Evolutionary conservation across 495 filamentous ascomycete species (phyloP), one percentile per base, ranked within the genome.

Genomic region (Penicillium canariense): DNA sequence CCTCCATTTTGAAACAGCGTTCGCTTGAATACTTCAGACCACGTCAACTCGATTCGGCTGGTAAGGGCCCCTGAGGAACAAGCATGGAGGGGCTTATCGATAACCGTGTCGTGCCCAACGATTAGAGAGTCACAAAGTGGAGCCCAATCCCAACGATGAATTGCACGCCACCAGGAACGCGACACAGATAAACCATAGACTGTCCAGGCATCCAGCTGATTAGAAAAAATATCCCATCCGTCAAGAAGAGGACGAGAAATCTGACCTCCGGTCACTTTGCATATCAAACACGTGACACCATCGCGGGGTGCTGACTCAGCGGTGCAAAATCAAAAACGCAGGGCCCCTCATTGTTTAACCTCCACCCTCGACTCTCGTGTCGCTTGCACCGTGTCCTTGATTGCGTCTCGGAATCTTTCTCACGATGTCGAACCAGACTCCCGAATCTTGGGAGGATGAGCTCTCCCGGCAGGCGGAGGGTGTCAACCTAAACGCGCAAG

Each of bases 401-500:
- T 60, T 69, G 55, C 50, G 49, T 57, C 40, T 53, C 46, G 58
- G 50, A 62, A 59, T 47, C 39, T 51, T 32, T 56, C 35, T 54
- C 70, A 84, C 66, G 59, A 96, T 97, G 92, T 87, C 92, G 47
- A 81, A 80, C 63, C 82, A 88, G 55, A 77, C 78, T 32, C 86
- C 90, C 42, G 90, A 96, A 55, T 93, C 88, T 17, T 98, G 94
- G 94, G 94, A 98, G 76, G 90, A 98, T 61, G 94, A 96, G 55
- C 86, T 91, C 67, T 84, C 90, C 32, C 87, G 84, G 43, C 89
- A 96, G 76, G 88, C 96, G 48, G 88, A 94, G 54, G 84, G 88
- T 59, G 84, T 96, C 58, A 84, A 89, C 51, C 81, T 87, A 68
- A 91, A 93, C 71, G 80, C 85, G 58, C 86, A 89, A 63, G 79